A percentile compares a stretch with the other conserved stretches of the same genome.
Evolutionary conservation across 768 basidiomycete genomes (phyloP).

Genomic region (Lentinula guzmanii): DNA sequence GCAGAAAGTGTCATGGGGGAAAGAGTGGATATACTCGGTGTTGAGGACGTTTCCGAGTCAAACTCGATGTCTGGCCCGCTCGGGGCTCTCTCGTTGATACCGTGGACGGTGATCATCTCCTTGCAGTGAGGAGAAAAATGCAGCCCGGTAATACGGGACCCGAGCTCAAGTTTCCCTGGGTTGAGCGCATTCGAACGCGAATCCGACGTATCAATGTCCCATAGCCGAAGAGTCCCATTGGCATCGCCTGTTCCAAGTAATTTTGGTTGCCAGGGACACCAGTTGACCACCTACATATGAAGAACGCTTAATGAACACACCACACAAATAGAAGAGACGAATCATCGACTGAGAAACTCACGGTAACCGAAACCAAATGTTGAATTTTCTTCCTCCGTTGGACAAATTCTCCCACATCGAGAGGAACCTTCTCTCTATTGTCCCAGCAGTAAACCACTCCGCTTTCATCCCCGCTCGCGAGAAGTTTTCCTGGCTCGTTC

Average conservation of each 20-base stretch:
- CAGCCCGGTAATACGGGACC: conserved; percentile 61
- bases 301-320: background rate
- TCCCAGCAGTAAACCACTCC: conserved; percentile 81
- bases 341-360: conserved; percentile 18
- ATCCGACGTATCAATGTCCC: conserved; percentile 32
- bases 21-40: background rate
- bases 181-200: conserved; percentile 33
- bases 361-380: conserved; percentile 55
- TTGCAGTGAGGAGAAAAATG: conserved; percentile 77
- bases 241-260: conserved; percentile 72
- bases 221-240: conserved; percentile 43
- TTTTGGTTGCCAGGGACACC: conserved; percentile 82
- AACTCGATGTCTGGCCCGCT: background rate
- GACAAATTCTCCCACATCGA: conserved; percentile 51
- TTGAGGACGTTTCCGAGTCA: background rate
- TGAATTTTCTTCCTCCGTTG: conserved; percentile 64
- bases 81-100: conserved; percentile 4
- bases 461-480: conserved; percentile 74
- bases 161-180: conserved; percentile 40
- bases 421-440: conserved; percentile 40
- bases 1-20: background rate
- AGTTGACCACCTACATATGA: conserved; percentile 61
- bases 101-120: conserved; percentile 83
- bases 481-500: conserved; percentile 57
- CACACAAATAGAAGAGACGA: background rate